These are phyloP conservation scores for Scheffersomyces insectosa DNA, from an alignment of 1,139 yeast species.

Conservation along the genomic window DNA sequence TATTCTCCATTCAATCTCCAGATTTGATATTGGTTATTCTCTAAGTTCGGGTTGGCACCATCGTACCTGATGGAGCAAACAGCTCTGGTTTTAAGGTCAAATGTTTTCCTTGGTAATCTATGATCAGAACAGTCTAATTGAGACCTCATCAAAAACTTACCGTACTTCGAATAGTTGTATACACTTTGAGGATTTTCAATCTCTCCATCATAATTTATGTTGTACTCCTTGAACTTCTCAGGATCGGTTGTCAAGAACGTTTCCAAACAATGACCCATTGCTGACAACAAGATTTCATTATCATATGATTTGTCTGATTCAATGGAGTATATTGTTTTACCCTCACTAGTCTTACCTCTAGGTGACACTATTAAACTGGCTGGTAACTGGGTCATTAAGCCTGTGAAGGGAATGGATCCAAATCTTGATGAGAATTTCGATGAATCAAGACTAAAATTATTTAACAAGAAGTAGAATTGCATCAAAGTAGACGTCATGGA, in stretches of 20 bases:
- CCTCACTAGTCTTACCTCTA: constrained; percentile 26
- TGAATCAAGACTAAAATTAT: constrained; percentile 32
- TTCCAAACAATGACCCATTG: constrained; percentile 80
- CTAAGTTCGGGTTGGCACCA: constrained; percentile 57
- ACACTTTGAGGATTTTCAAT: constrained; percentile 14
- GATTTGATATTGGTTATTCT: constrained; percentile 65
- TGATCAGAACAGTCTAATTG: constrained; percentile 84
- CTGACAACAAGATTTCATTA: constrained; percentile 68
- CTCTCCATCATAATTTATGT: constrained; percentile 4
- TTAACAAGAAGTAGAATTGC: constrained; percentile 76
- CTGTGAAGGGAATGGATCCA: constrained; percentile 37
- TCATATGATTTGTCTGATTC: constrained; percentile 73
- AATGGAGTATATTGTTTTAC: constrained; percentile 54
- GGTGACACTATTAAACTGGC: constrained; percentile 44
- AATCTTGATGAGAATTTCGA: constrained; percentile 20
- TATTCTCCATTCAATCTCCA: constrained; percentile 58
- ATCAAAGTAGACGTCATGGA: constrained; percentile 77
- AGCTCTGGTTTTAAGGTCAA: constrained; percentile 91
- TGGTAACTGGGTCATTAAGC: constrained; percentile 33
- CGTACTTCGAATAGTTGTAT: constrained; percentile 75
- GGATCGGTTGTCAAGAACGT: constrained; percentile 64
- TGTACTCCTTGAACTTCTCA: constrained; percentile 41
- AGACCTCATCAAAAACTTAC: constrained; percentile 77
- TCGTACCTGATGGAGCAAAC: constrained; percentile 85
- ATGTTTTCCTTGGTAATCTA: constrained; percentile 81